These are phyloP conservation scores for Trametes sanguinea DNA, from an alignment of 768 basidiomycete genomes.

Conservation along the genomic window DNA sequence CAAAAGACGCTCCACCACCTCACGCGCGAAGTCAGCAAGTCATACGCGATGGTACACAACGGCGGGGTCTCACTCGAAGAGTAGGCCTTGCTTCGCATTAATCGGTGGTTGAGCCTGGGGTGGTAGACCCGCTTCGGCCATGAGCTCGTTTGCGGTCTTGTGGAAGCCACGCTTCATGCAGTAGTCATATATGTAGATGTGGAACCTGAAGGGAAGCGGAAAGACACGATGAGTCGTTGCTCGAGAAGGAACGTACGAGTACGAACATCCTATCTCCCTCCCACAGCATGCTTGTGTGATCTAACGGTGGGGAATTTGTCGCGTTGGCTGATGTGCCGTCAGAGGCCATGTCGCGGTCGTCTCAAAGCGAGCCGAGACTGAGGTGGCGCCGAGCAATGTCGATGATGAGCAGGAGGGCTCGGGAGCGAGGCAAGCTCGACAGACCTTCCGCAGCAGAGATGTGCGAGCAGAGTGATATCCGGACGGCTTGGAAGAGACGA, in stretches of 20 bases:
- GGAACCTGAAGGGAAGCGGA: conserved; percentile 58
- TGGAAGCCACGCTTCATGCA: conserved; percentile 77
- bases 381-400: conserved; percentile 12
- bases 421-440: conserved; percentile 5
- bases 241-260: conserved; percentile 30
- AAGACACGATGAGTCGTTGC: background rate
- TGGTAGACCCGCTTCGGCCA: conserved; percentile 65
- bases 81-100: conserved; percentile 78
- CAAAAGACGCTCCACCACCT: conserved; percentile 93
- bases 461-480: conserved; percentile 3
- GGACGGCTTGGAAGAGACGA: conserved; percentile 3
- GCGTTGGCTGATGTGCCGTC: conserved; percentile 10
- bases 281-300: conserved; percentile 52
- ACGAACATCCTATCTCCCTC: conserved; percentile 81
- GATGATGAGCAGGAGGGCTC: conserved; percentile 8
- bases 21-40: conserved; percentile 19
- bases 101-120: conserved; percentile 71
- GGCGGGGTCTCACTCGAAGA: conserved; percentile 69
- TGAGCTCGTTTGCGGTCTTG: conserved; percentile 70
- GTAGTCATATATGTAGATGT: conserved; percentile 88
- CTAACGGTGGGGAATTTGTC: conserved; percentile 1
- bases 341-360: conserved; percentile 25
- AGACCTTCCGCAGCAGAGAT: conserved; percentile 25
- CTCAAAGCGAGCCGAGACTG: conserved; percentile 17
- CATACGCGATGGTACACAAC: background rate